Conservation (phyloP, 306 rosid species). For the Gleditsia sinensis region DNA sequence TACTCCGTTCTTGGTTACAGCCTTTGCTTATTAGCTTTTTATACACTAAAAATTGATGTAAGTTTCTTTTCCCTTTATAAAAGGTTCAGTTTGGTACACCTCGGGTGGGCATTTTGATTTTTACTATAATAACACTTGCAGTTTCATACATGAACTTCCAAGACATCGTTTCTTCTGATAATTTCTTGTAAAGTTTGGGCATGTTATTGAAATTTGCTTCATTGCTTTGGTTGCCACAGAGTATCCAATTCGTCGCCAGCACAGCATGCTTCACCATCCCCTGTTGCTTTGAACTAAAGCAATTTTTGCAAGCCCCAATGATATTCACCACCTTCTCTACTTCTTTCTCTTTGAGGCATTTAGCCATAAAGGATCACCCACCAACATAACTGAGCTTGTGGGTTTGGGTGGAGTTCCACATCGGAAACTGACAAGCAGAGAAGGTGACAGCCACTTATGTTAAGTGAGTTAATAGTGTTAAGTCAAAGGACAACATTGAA, state of each 20-base stretch:
- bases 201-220: constrained; percentile 62
- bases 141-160: constrained; percentile 49
- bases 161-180: constrained; percentile 45
- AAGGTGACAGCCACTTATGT: too few species aligned
- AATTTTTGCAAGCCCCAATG: too few species aligned
- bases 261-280: too few species aligned
- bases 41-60: constrained; percentile 32
- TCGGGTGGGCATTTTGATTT: constrained; percentile 60
- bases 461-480: too few species aligned
- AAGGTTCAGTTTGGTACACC: constrained; percentile 65
- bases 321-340: too few species aligned
- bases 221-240: constrained; percentile 57
- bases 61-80: not conserved
- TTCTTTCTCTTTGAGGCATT: constrained; percentile 13
- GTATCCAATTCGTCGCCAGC: too few species aligned
- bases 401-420: constrained; percentile 19
- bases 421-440: not conserved
- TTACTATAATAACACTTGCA: constrained; percentile 38
- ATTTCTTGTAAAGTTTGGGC: constrained; percentile 62
- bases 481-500: too few species aligned
- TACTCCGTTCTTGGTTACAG: too few species aligned
- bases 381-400: not conserved
- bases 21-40: not conserved
- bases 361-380: not conserved
- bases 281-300: too few species aligned